These are phyloP conservation scores for Asterophora parasitica DNA, from an alignment of 768 basidiomycete species.

Conservation along the genomic window DNA sequence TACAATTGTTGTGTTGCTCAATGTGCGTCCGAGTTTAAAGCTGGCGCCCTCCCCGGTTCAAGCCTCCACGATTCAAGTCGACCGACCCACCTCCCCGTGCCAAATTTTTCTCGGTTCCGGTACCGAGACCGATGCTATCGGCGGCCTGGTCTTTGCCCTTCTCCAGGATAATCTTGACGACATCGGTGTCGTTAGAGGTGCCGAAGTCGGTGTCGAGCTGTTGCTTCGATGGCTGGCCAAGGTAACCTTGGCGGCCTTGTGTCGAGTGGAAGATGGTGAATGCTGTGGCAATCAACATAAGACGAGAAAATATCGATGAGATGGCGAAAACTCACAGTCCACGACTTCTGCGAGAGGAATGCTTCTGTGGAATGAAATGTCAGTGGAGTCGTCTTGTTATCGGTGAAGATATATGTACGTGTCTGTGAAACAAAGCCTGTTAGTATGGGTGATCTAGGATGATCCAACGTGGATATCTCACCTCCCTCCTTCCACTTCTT, in stretches of 20 bases:
- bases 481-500: constrained; percentile 81
- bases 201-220: constrained; percentile 74
- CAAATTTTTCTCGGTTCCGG: constrained; percentile 18
- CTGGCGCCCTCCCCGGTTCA: not conserved
- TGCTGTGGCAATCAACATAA: constrained; percentile 34
- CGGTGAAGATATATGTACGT: constrained; percentile 43
- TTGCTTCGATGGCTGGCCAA: constrained; percentile 74
- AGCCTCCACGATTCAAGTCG: not conserved
- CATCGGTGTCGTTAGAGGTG: constrained; percentile 59
- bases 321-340: constrained; percentile 53
- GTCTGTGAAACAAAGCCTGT: constrained; percentile 38
- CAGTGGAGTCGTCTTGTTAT: not conserved
- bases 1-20: not conserved
- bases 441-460: constrained; percentile 14
- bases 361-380: constrained; percentile 37
- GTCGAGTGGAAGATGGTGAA: constrained; percentile 66
- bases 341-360: constrained; percentile 73
- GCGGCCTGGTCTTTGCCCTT: constrained; percentile 56
- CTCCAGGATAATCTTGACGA: constrained; percentile 53
- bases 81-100: constrained; percentile 19
- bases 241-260: constrained; percentile 76
- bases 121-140: constrained; percentile 36
- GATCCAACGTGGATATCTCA: constrained; percentile 27
- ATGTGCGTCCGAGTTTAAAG: not conserved
- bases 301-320: not conserved